Evolutionary conservation across 225 moss, liverwort and hornwort species (phyloP), one percentile per base, ranked within the genome.

Genomic region (Pseudoscleropodium purum): DNA sequence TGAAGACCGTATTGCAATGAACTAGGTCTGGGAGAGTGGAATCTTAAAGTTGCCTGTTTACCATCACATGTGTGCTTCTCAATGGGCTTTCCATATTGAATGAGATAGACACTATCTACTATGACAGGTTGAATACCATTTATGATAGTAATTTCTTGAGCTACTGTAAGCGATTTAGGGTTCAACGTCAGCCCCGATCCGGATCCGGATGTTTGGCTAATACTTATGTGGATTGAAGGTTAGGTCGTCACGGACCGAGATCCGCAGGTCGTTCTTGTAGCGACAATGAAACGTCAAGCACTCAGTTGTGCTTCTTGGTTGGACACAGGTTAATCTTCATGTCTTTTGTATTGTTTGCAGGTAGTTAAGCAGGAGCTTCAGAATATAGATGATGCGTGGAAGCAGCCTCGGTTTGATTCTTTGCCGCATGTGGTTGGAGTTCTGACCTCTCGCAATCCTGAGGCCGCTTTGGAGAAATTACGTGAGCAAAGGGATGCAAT

Each of bases 321-420:
- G 36, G 86, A 75, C 29, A 47, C 34, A 65, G 14, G 43, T 47
- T 63, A 78, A 52, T 87, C 30, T 75, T 88, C 68, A 80, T 89
- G 36, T 51, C 73, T 62, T 81, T 30, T 68, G 51, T 79, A 36
- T 78, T 79, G 83, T 86, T 92, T 92, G 89, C 96, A 98, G 96
- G 95, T 96, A 75, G 97, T 98, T 56, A 96, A 93, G 90, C 93
- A 91, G 85, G 95, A 98, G 93, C 98, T 98, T 65, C 94, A 98
- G 70, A 96, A 91, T 82, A 98, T 98, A 65, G 98, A 97, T 89
- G 97, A 96, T 67, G 96, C 94, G 39, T 98, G 98, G 98, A 97
- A 98, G 91, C 98, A 98, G 88, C 97, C 96, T 87, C 96, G 98
- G 82, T 98, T 98, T 82, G 97, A 98, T 92, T 98, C 98, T 82